Percentiles rank a stretch among this genome's conserved stretches.
Evolutionary conservation across 1,284 basidiomycete genomes (phyloP).

Genomic region (Lentinula novae-zelandiae): DNA sequence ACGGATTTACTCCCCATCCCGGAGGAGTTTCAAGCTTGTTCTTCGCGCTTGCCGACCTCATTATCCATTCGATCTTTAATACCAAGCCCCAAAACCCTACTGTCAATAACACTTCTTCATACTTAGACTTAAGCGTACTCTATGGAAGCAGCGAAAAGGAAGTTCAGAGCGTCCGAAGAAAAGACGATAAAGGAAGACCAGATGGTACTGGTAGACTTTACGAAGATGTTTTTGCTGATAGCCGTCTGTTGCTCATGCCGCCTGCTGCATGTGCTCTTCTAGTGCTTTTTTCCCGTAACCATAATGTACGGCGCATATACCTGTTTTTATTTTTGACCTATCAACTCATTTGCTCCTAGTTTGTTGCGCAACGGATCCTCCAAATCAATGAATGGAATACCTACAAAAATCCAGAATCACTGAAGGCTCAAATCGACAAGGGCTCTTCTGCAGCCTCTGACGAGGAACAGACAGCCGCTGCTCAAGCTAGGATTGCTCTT

Average conservation of each 20-base stretch:
- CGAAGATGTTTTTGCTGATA: conserved; percentile 70
- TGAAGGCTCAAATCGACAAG: conserved; percentile 25
- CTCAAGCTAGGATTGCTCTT: neutral
- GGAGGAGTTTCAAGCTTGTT: conserved; percentile 64
- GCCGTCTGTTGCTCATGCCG: conserved; percentile 70
- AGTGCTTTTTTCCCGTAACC: conserved; percentile 70
- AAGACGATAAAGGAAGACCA: conserved; percentile 22
- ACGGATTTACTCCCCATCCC: conserved; percentile 35
- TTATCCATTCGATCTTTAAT: conserved; percentile 74
- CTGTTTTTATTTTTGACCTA: neutral
- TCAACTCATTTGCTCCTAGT: conserved; percentile 36
- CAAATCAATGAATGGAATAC: conserved; percentile 63
- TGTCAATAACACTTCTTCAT: conserved; percentile 69
- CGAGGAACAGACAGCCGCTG: neutral
- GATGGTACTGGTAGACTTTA: conserved; percentile 62
- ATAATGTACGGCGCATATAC: conserved; percentile 51
- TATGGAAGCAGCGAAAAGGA: conserved; percentile 61
- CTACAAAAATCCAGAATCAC: conserved; percentile 31
- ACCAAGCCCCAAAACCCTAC: conserved; percentile 51
- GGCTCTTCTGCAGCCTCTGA: neutral
- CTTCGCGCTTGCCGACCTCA: conserved; percentile 75
- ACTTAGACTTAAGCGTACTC: conserved; percentile 74
- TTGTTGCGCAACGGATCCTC: conserved; percentile 65
- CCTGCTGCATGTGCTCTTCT: conserved; percentile 67
- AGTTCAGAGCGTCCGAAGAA: conserved; percentile 48